A percentile compares a stretch with the other conserved stretches of the same genome.
These are phyloP conservation scores for Aureobasidium sp. DNA, from an alignment of 2,329 filamentous ascomycete species.

Conservation along the genomic window DNA sequence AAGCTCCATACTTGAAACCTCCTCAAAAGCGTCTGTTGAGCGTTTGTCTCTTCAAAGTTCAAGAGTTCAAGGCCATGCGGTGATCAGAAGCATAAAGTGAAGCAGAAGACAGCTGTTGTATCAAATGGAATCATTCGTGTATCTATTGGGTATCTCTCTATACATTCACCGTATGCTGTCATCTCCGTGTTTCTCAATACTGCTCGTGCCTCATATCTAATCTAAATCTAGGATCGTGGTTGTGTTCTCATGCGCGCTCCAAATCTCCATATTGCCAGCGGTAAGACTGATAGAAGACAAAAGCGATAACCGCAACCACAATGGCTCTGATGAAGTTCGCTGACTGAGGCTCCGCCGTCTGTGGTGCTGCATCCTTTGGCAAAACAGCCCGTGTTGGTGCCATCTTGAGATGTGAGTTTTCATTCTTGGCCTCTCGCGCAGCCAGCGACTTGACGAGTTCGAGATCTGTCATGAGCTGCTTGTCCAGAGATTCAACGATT, in stretches of 20 bases:
- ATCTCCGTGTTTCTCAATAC: neutral
- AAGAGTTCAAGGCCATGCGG: neutral
- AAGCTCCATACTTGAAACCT: neutral
- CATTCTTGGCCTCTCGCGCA: neutral
- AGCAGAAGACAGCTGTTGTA: neutral
- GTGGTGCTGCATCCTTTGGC: neutral
- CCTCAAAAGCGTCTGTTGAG: neutral
- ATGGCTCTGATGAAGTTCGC: neutral
- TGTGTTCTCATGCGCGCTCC: neutral
- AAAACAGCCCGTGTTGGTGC: neutral
- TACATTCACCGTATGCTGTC: neutral
- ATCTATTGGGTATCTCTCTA: constrained; percentile 6
- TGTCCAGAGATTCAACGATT: constrained; percentile 56
- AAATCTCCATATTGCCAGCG: neutral
- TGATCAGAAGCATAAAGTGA: neutral
- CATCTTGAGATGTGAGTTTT: neutral
- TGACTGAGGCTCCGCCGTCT: neutral
- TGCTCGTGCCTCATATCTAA: no score
- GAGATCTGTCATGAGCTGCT: constrained; percentile 13
- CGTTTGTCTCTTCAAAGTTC: neutral
- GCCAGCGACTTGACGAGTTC: constrained; percentile 2
- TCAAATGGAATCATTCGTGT: neutral
- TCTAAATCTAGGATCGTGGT: neutral
- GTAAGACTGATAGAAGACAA: neutral
- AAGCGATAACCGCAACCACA: neutral